A percentile compares a stretch with the other conserved stretches of the same genome.
Conservation (phyloP, 75 land plant genomes). For the Selaginella moellendorffii region DNA sequence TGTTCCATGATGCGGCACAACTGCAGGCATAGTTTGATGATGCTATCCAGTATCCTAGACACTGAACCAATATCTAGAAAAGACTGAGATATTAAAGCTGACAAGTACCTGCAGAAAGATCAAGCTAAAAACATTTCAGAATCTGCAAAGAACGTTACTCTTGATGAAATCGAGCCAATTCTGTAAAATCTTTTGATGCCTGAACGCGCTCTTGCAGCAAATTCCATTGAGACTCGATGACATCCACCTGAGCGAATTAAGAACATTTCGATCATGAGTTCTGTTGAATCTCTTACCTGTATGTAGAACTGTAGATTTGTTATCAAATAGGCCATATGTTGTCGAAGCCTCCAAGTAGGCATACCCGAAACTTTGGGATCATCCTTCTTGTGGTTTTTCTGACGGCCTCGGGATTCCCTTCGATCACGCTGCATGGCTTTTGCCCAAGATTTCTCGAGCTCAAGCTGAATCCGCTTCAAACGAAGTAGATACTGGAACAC, state of each 20-base stretch:
- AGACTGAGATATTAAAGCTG: conserved; percentile 92
- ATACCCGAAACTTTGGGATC: conserved; percentile 33
- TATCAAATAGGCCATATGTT: conserved; percentile 91
- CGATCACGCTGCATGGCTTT: conserved; percentile 93
- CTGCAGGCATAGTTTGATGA: conserved; percentile 84
- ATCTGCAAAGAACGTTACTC: conserved; percentile 44
- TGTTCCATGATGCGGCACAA: conserved; percentile 81
- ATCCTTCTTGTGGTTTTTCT: conserved; percentile 30
- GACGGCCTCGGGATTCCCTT: conserved; percentile 50
- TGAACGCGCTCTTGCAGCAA: conserved; percentile 78
- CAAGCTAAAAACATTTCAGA: neutral
- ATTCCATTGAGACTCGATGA: conserved; percentile 99
- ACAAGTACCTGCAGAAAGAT: conserved; percentile 57
- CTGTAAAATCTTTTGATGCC: conserved; percentile 92
- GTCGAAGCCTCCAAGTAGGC: conserved; percentile 90
- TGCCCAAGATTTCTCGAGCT: conserved; percentile 97
- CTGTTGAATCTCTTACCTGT: no score
- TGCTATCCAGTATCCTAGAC: conserved; percentile 87
- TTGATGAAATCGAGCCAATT: conserved; percentile 87
- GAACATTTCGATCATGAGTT: no score
- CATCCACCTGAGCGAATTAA: conserved; percentile 98
- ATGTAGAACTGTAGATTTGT: conserved; percentile 95
- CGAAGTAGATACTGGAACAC: conserved; percentile 84
- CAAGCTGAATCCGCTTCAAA: conserved; percentile 88
- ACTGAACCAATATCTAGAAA: conserved; percentile 97